Evolutionary conservation across 2,329 filamentous ascomycete genomes (phyloP), one percentile per base, ranked within the genome.

Genomic region (Penicillium sp.): DNA sequence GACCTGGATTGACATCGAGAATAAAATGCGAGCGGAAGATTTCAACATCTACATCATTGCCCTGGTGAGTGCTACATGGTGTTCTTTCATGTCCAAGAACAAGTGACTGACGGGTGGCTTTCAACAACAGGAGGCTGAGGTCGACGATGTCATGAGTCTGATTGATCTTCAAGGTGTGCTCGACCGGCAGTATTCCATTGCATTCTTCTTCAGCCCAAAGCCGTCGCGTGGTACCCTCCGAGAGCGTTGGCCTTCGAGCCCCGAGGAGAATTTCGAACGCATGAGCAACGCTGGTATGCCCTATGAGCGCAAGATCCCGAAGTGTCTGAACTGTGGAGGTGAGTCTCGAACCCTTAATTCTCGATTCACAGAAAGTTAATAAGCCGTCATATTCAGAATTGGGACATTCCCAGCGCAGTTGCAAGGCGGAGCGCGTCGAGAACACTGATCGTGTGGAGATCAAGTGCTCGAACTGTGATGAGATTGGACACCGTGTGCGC

Each of bases 161-260:
- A 74, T 82, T 55, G 73, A 79, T 52, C 68, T 81, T 9, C 72
- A 79, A 53, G 80, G 80, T 39, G 76, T 78, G 44, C 58, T 72
- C 14, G 72, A 75, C 49, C 75, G 76, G 63, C 74, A 75, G 52
- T 81, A 75, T 49, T 68, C 73, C 22, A 70, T 80, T 46, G 72
- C 72, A 0, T 76, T 78, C 62, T 79, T 74, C 61, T 74, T 71
- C 56, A 71, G 64, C 11, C 54, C 64, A 12, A 75, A 77, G 54
- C 69, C 77, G 4, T 73, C 73, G 52, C 77, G 78, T 46, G 65
- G 66, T 11, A 72, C 67, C 36, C 71, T 77, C 16, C 65, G 69
- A 16, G 65, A 70, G 2, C 73, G 73, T 37, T 82, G 78, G 78
- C 79, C 79, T 36, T 51, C 59, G 9, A 66, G 66, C 5, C 54